phyloP scores from a whole-genome alignment of 345 rosid genomes.

The Cardiospermum halicacabum region DNA sequence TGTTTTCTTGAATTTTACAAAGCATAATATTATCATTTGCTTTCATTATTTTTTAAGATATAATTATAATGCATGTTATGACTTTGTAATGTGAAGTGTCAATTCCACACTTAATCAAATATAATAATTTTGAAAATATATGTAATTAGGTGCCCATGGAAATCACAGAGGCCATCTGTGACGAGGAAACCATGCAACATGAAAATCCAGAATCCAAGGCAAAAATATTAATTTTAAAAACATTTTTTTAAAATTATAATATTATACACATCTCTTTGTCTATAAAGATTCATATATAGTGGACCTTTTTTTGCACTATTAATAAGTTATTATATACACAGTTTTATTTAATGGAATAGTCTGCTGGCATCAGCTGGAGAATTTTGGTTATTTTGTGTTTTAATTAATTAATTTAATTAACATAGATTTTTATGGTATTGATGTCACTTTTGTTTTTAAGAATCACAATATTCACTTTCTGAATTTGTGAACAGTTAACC shows the following conservation, averaged over 20 bases:
- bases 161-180: slow-evolving; percentile 34
- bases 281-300: slow-evolving; percentile 18
- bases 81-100: neutral
- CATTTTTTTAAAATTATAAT: slow-evolving; percentile 13
- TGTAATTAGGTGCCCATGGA: neutral
- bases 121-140: too few relatives aligned
- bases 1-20: too few relatives aligned
- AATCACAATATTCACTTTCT: neutral
- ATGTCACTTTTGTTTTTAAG: slow-evolving; percentile 15
- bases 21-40: too few relatives aligned
- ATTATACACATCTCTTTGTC: slow-evolving; percentile 15
- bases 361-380: slow-evolving; percentile 28
- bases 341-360: slow-evolving; percentile 11
- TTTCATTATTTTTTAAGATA: neutral
- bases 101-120: too few relatives aligned
- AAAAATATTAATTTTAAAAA: slow-evolving; percentile 11
- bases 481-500: neutral
- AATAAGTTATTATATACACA: neutral
- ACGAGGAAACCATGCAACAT: slow-evolving; percentile 44
- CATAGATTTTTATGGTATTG: neutral
- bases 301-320: slow-evolving; percentile 24
- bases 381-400: slow-evolving; percentile 13
- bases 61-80: neutral
- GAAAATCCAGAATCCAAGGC: slow-evolving; percentile 42
- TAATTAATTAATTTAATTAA: too few relatives aligned